Evolutionary conservation across 169 alveolate species (phyloP).

Genomic region (Plasmodium sp.): DNA sequence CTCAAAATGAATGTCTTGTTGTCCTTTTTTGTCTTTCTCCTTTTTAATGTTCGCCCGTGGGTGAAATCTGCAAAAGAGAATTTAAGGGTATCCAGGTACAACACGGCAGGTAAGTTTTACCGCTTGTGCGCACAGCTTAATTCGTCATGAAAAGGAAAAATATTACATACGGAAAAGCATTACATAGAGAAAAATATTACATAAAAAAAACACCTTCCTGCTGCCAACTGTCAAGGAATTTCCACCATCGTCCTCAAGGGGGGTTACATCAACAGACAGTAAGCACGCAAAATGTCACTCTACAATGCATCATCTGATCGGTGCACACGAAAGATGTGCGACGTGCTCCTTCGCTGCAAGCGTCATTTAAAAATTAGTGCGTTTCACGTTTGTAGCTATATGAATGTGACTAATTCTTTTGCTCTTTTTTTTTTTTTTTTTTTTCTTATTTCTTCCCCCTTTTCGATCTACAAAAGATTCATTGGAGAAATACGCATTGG

Average conservation of each 20-base stretch:
- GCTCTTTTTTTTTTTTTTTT: neutral
- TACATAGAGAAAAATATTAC: neutral
- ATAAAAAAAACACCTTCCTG: neutral
- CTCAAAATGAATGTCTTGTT: conserved; percentile 45
- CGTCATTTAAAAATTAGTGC: neutral
- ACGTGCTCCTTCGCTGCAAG: neutral
- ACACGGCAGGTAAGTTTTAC: conserved; percentile 10
- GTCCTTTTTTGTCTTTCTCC: conserved; percentile 6
- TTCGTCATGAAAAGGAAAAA: neutral
- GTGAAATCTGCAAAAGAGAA: conserved; percentile 49
- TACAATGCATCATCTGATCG: neutral
- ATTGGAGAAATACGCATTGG: conserved; percentile 80
- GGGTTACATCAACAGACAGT: conserved; percentile 74
- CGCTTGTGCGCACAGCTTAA: neutral
- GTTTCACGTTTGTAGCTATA: neutral
- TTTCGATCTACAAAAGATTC: conserved; percentile 35
- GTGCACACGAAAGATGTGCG: neutral
- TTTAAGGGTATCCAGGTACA: conserved; percentile 46
- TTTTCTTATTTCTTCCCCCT: neutral
- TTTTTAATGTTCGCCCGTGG: neutral
- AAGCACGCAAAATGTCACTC: conserved; percentile 4
- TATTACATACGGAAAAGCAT: neutral
- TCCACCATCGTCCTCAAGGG: conserved; percentile 70
- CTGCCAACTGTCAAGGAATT: conserved; percentile 23
- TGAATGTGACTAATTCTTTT: neutral